These are phyloP conservation scores for Hanseniaspora gamundiae DNA, from an alignment of 1,139 yeast genomes.

Conservation along the genomic window DNA sequence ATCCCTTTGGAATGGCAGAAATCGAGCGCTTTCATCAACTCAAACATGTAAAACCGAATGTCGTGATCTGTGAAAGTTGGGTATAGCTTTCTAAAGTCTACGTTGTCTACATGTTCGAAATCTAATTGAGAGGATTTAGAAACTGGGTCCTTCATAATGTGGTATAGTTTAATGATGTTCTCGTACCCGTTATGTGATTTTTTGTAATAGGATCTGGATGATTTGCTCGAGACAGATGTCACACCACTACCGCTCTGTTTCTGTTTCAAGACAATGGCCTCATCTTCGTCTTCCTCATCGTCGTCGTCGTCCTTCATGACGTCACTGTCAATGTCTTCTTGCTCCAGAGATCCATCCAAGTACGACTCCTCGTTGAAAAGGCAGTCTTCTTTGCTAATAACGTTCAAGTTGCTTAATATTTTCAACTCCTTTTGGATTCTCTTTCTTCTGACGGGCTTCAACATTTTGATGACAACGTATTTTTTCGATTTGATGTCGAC, in stretches of 20 bases:
- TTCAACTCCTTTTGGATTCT: conserved; percentile 92
- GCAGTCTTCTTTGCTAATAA: conserved; percentile 41
- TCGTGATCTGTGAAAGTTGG: conserved; percentile 82
- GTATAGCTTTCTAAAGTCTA: conserved; percentile 81
- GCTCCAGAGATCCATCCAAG: not conserved
- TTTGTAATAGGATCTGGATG: conserved; percentile 14
- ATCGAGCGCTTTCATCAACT: conserved; percentile 80
- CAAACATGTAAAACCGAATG: conserved; percentile 79
- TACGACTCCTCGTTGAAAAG: conserved; percentile 1
- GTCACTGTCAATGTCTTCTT: not conserved
- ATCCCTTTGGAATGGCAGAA: conserved; percentile 96
- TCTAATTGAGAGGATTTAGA: conserved; percentile 89
- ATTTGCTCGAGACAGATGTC: not conserved
- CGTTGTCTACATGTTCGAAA: conserved; percentile 82
- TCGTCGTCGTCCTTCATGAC: not conserved
- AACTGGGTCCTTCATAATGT: conserved; percentile 81
- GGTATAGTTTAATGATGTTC: conserved; percentile 68
- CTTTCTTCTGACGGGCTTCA: conserved; percentile 94
- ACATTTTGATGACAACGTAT: conserved; percentile 76
- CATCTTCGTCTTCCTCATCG: not conserved
- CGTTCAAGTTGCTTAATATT: conserved; percentile 76
- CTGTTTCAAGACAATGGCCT: not conserved
- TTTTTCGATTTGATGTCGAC: conserved; percentile 43
- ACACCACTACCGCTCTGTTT: not conserved
- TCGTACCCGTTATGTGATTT: conserved; percentile 25